Evolutionary conservation across 352 stramenopile genomes (phyloP).

Genomic region (Pythium grandisporangium): DNA sequence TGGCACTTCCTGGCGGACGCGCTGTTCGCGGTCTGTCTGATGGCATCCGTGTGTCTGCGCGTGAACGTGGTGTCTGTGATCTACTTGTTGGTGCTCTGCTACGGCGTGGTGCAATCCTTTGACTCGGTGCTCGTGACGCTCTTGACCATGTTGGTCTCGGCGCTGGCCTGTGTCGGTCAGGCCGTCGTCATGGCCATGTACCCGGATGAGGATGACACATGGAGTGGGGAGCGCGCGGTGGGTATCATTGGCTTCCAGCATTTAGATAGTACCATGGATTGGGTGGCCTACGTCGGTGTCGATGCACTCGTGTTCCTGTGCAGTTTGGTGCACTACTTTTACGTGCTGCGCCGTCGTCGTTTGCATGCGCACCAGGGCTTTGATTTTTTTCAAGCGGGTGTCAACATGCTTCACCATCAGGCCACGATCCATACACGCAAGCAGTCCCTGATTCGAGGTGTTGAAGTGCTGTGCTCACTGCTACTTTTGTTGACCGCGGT

Average conservation of each 20-base stretch:
- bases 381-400: constrained; percentile 52
- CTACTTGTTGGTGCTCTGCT: constrained; percentile 66
- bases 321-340: constrained; percentile 53
- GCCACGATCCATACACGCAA: constrained; percentile 19
- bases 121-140: constrained; percentile 35
- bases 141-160: constrained; percentile 32
- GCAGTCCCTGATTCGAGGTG: constrained; percentile 15
- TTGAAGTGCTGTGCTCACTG: constrained; percentile 36
- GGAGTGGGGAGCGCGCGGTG: constrained; percentile 4
- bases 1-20: constrained; percentile 9
- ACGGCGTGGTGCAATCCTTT: constrained; percentile 53
- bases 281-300: constrained; percentile 37
- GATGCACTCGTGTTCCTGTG: constrained; percentile 50
- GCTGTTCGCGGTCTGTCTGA: constrained; percentile 31
- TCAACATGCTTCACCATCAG: constrained; percentile 19
- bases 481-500: constrained; percentile 58
- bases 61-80: constrained; percentile 50
- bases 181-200: constrained; percentile 19
- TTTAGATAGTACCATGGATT: constrained; percentile 20
- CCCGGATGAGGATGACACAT: constrained; percentile 4
- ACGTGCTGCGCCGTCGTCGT: constrained; percentile 32
- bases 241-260: constrained; percentile 35
- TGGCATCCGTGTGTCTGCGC: constrained; percentile 34
- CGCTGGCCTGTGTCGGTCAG: constrained; percentile 31
- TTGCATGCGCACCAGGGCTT: constrained; percentile 21